Evolutionary conservation across 1,139 yeast species (phyloP), one percentile per base, ranked within the genome.

Genomic region (Kazachstania sp.): DNA sequence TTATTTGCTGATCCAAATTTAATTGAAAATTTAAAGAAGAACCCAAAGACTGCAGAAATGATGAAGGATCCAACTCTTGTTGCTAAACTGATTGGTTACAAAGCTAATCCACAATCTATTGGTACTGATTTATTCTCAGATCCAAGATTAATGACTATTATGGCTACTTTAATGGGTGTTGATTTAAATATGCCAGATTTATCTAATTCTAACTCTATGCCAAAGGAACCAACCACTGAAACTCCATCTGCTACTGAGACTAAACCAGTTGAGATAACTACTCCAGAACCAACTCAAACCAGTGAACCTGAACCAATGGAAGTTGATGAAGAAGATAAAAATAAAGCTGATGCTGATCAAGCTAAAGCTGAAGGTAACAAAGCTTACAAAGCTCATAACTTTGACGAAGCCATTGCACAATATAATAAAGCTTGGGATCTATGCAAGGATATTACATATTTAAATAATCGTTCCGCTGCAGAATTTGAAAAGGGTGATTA

Each of bases 381-480:
- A 42, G 73, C 86, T 44, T 94, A 94, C 75, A 92, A 92, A 69
- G 74, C 82, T 58, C 86, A 85, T 64, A 75, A 90, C 63, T 94
- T 94, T 57, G 97, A 87, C 63, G 95, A 84, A 61, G 98, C 99
- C 39, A 90, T 94, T 64, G 85, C 73, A 49, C 74, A 79, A 53
- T 94, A 94, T 71, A 74, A 85, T 62, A 76, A 81, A 61, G 99
- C 99, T 2, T 94, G 92, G 86, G 84, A 82, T 41, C 67, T 81
- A 31, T 71, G 74, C 70, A 77, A 82, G 63, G 98, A 94, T 63
- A 86, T 92, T 61, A 92, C 98, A 1, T 94, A 85, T 67, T 75
- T 94, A 65, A 94, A 92, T 73, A 94, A 94, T 74, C 81, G 95
- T 63, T 94, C 98, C 35, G 98, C 99, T 47, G 98, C 98, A 29